Evolutionary conservation across 2,329 filamentous ascomycete genomes (phyloP).

Genomic region (Pseudogymnoascus verrucosus): DNA sequence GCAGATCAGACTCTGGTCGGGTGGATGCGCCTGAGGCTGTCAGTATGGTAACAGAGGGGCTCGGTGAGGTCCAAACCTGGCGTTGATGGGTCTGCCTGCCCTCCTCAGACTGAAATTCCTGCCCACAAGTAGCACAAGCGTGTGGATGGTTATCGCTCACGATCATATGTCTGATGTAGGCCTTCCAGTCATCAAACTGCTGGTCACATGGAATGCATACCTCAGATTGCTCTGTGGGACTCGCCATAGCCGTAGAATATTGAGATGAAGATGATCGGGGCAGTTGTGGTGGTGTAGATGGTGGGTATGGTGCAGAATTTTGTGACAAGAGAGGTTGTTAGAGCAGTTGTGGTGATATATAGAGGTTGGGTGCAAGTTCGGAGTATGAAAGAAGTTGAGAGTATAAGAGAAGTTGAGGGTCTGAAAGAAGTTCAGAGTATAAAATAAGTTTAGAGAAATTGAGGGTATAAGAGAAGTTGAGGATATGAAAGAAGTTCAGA

Average conservation of each 20-base stretch:
- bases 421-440: too few relatives aligned
- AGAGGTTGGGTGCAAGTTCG: too few relatives aligned
- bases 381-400: too few relatives aligned
- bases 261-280: not conserved
- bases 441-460: too few relatives aligned
- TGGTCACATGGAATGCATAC: not conserved
- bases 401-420: too few relatives aligned
- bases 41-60: not conserved
- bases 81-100: slow-evolving; percentile 14
- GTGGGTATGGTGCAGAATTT: too few relatives aligned
- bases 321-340: too few relatives aligned
- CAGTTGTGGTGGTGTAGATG: not conserved
- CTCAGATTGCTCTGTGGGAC: not conserved
- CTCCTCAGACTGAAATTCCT: slow-evolving; percentile 15
- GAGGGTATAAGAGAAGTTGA: not conserved
- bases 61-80: not conserved
- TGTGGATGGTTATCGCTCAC: slow-evolving; percentile 1
- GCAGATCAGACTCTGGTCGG: slow-evolving; percentile 18
- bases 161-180: slow-evolving; percentile 14
- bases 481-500: not conserved
- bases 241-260: not conserved
- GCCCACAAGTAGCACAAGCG: slow-evolving; percentile 14
- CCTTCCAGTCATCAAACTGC: not conserved
- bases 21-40: slow-evolving; percentile 15
- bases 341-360: too few relatives aligned